Conservation (phyloP, 2,329 filamentous ascomycete species). For the Epichloe bromicola region DNA sequence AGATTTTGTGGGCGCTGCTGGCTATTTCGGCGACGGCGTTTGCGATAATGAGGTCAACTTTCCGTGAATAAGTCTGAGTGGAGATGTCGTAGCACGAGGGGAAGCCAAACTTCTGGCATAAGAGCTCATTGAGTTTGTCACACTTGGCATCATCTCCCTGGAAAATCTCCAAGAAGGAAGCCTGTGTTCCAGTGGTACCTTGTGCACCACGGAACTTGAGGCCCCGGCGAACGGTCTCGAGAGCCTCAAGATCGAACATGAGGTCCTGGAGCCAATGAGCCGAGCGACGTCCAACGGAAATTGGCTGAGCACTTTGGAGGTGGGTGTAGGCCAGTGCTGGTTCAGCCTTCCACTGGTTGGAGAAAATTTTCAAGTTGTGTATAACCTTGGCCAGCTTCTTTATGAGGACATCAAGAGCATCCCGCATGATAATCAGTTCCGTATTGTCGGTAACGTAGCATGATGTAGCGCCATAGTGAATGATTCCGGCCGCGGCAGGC, state of each 20-base stretch:
- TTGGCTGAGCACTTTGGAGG: conserved; percentile 43
- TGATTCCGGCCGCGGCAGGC: conserved; percentile 68
- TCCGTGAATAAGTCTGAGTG: conserved; percentile 55
- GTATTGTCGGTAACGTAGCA: conserved; percentile 54
- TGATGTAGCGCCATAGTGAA: conserved; percentile 50
- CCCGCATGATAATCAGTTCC: conserved; percentile 55
- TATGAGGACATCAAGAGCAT: conserved; percentile 59
- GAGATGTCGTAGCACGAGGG: conserved; percentile 38
- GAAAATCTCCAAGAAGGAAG: conserved; percentile 47
- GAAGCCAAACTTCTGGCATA: conserved; percentile 45
- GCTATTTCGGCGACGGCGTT: conserved; percentile 72
- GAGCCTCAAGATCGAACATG: conserved; percentile 55
- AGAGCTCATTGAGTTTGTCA: conserved; percentile 40
- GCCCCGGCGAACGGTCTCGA: conserved; percentile 55
- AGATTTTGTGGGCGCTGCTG: conserved; percentile 59
- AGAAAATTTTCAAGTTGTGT: conserved; percentile 59
- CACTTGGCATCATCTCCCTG: conserved; percentile 34
- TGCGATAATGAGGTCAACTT: conserved; percentile 69
- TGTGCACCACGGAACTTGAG: conserved; percentile 63
- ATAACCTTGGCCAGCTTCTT: conserved; percentile 71
- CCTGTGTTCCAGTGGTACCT: conserved; percentile 63
- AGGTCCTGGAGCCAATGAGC: conserved; percentile 58
- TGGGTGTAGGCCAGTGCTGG: conserved; percentile 71
- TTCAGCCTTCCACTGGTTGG: conserved; percentile 53
- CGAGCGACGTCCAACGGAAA: conserved; percentile 10